Evolutionary conservation across 208 protist species (phyloP).

Genomic region (Entamoeba dispar): DNA sequence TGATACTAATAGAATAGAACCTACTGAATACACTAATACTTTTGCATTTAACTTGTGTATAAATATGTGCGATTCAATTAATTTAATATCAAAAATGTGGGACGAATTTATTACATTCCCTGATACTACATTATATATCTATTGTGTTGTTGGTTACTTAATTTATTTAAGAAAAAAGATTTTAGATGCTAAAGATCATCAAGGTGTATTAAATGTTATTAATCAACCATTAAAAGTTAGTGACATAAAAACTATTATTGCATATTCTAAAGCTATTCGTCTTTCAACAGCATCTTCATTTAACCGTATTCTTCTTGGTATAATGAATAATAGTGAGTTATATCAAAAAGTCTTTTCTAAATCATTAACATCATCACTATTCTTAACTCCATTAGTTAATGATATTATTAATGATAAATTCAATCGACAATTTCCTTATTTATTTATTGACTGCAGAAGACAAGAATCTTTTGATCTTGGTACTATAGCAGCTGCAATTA

Average conservation of each 20-base stretch:
- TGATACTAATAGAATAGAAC: not conserved
- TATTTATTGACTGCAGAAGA: not conserved
- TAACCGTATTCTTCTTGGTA: not conserved
- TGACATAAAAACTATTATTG: not conserved
- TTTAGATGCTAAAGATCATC: not conserved
- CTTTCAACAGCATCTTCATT: not conserved
- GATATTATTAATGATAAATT: not conserved
- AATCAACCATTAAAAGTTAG: not conserved
- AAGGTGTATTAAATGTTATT: not conserved
- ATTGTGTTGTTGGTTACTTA: not conserved
- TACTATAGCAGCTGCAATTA: not conserved
- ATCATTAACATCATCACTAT: not conserved
- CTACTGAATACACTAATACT: not conserved
- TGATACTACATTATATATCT: not conserved
- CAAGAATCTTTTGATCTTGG: not conserved
- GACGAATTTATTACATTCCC: not conserved
- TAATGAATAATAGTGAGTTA: not conserved
- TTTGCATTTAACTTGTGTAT: not conserved
- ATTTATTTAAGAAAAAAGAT: not conserved
- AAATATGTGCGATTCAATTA: not conserved
- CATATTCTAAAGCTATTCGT: not conserved
- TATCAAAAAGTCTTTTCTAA: not conserved
- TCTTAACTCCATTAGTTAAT: not conserved
- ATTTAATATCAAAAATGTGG: not conserved
- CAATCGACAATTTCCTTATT: not conserved